Evolutionary conservation across 257 asterid species (phyloP).

Genomic region (Scutellaria minor): DNA sequence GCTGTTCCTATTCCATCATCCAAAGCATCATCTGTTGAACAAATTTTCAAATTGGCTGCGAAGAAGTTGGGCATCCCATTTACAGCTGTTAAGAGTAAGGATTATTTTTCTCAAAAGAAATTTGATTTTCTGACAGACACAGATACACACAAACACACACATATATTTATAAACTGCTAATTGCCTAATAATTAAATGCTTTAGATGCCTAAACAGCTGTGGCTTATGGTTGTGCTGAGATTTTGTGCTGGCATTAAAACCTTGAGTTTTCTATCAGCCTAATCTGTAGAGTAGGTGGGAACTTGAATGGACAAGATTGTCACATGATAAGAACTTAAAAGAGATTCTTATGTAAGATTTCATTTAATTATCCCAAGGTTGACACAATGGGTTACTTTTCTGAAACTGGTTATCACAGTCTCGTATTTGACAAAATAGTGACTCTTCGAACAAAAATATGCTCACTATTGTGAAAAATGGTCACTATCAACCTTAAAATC

Average conservation of each 20-base stretch:
- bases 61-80: conserved; percentile 84
- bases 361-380: conserved; percentile 11
- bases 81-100: conserved; percentile 61
- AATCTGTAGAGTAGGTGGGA: conserved; percentile 17
- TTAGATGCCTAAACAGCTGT: conserved; percentile 22
- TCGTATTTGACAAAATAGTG: background rate
- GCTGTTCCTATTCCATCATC: conserved; percentile 85
- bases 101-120: background rate
- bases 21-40: conserved; percentile 66
- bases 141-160: background rate
- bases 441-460: background rate
- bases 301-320: conserved; percentile 5
- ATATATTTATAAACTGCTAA: background rate
- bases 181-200: conserved; percentile 6
- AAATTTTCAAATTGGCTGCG: conserved; percentile 87
- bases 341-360: conserved; percentile 8
- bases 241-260: background rate
- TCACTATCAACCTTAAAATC: conserved; percentile 8
- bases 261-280: conserved; percentile 26
- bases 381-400: background rate
- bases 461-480: background rate
- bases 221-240: conserved; percentile 24
- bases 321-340: conserved; percentile 26
- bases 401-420: background rate
- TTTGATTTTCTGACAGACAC: background rate